phyloP scores from a whole-genome alignment of 805 yeast genomes.

The Candida dajiaensis region DNA sequence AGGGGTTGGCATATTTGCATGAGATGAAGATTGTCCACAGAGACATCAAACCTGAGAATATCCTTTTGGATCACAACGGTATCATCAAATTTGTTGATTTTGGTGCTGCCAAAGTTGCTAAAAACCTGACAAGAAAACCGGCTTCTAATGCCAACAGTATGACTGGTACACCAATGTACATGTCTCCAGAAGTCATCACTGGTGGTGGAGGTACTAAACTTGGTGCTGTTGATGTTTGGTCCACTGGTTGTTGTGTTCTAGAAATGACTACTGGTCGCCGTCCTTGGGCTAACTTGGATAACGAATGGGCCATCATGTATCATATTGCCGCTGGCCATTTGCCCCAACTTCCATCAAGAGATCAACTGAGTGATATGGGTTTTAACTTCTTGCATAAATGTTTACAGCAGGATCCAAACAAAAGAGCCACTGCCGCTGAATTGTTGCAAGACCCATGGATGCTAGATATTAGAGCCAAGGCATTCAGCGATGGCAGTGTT shows the following conservation, averaged over 20 bases:
- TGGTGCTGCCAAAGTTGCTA: constrained; percentile 93
- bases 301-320: constrained; percentile 98
- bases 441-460: constrained; percentile 89
- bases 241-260: constrained; percentile 89
- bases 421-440: constrained; percentile 80
- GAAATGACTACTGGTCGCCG: constrained; percentile 96
- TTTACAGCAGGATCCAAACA: constrained; percentile 74
- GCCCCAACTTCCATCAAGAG: constrained; percentile 77
- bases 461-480: constrained; percentile 58
- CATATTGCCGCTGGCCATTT: constrained; percentile 94
- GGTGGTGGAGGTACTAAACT: constrained; percentile 44
- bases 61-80: constrained; percentile 84
- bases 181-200: constrained; percentile 95
- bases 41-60: constrained; percentile 94
- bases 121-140: constrained; percentile 41
- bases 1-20: constrained; percentile 91
- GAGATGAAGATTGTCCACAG: constrained; percentile 95
- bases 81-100: constrained; percentile 94
- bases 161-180: constrained; percentile 97
- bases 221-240: constrained; percentile 78
- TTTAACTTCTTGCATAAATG: constrained; percentile 65
- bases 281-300: constrained; percentile 95
- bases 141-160: constrained; percentile 28
- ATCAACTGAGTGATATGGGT: constrained; percentile 75
- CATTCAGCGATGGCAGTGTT: constrained; percentile 44